These are phyloP conservation scores for Papiliotrema nemorosa DNA, from an alignment of 1,284 basidiomycete genomes.

Conservation along the genomic window DNA sequence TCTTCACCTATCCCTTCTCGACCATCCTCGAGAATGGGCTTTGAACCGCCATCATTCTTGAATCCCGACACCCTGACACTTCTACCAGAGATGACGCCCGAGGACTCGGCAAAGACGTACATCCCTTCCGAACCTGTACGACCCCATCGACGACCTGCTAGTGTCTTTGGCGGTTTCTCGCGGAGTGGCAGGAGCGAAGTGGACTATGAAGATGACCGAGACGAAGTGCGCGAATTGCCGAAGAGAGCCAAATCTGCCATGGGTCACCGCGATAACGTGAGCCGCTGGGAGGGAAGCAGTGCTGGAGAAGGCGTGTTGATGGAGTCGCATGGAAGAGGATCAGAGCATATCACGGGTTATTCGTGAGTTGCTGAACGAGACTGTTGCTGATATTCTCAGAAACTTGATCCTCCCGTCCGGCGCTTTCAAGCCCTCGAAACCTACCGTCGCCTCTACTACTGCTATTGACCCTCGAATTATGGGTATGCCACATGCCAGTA, in stretches of 20 bases:
- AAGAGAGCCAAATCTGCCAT: slow-evolving; percentile 24
- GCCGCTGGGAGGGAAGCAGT: slow-evolving; percentile 32
- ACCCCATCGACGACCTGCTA: slow-evolving; percentile 5
- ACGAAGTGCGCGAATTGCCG: slow-evolving; percentile 15
- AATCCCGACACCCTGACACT: slow-evolving; percentile 44
- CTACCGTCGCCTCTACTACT: slow-evolving; percentile 48
- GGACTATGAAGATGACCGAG: slow-evolving; percentile 11
- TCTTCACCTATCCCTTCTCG: slow-evolving; percentile 8
- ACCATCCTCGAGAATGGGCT: slow-evolving; percentile 16
- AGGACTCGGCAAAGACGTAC: slow-evolving; percentile 5
- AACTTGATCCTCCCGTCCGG: slow-evolving; percentile 67
- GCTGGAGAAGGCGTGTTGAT: slow-evolving; percentile 35
- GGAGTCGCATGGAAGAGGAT: slow-evolving; percentile 34
- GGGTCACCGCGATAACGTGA: slow-evolving; percentile 10
- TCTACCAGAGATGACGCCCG: slow-evolving; percentile 40
- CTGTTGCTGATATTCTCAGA: slow-evolving; percentile 49
- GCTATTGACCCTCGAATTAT: slow-evolving; percentile 66
- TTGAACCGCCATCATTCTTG: slow-evolving; percentile 40
- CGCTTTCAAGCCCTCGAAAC: slow-evolving; percentile 50
- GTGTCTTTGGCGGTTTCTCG: slow-evolving; percentile 7
- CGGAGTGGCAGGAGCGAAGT: slow-evolving; percentile 1
- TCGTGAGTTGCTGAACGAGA: slow-evolving; percentile 17
- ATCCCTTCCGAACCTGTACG: neutral
- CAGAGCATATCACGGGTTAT: slow-evolving; percentile 31
- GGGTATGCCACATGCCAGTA: slow-evolving; percentile 74